Base-by-base conservation (phyloP, 2,329 filamentous ascomycete genomes). In the Fusarium albosuccineum region DNA sequence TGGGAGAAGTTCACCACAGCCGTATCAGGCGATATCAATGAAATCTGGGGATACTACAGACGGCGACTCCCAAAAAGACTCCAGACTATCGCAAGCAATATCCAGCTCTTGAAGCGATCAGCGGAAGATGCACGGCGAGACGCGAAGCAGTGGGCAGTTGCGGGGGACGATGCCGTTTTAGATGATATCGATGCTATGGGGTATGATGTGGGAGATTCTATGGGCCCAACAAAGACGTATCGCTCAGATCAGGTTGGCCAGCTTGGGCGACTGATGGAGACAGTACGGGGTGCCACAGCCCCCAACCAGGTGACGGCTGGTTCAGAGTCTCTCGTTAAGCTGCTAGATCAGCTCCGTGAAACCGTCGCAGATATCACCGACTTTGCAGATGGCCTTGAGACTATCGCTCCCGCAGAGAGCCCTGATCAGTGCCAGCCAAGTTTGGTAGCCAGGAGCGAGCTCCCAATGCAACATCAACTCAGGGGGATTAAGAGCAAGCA, bases 101-200 rank as follows among this genome's bases (percentile, higher is more conserved):
- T 60, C 22, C 37, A 60, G 30, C 44, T 55, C n/a, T 27, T 60
- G 11, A 42, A 50, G 37, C 34, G 44, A 42, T 60, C 37, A 9
- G 42, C 57, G 14, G 36, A 60, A 50, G 50, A 60, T 44, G 44
- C 37, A 7, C 34, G 17, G 17, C 36, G 44, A 37, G 50, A 60
- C 6, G 39, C 39, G 6, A 57, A 51, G 37, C 39, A 57, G 30
- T 54, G 42, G 56, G 55, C 48, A 2, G 22, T 10, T 33, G 7
- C n/a, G 16, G 51, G 34, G 17, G 17, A 26, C 22, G 22, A 44
- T 13, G 22, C 40, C 22, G 4, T 44, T 22, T 44, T 44, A 13
- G 40, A 44, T 44, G 22, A 44, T 44, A 44, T 44, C 2, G 40
- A 44, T 13, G 40, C 40, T 44, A 44, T 44, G 22, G 40, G 40